Percentiles rank a stretch among this genome's conserved stretches.
phyloP scores from a whole-genome alignment of 495 filamentous ascomycete genomes.

The Xylaria longipes region DNA sequence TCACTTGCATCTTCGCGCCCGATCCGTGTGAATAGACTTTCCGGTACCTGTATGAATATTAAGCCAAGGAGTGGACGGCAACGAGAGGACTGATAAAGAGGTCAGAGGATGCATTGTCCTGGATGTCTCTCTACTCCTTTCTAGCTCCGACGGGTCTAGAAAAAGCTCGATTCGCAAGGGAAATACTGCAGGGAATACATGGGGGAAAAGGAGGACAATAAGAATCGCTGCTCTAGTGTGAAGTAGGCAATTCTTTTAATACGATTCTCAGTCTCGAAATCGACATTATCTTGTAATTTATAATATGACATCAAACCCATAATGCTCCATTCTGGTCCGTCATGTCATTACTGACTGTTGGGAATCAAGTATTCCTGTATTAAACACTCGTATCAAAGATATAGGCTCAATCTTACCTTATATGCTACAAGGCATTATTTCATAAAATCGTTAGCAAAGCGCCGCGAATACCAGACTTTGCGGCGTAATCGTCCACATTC shows the following conservation, averaged over 20 bases:
- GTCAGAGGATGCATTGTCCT: background rate
- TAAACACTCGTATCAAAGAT: no score
- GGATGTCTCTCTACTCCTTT: background rate
- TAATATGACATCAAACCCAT: background rate
- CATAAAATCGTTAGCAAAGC: no score
- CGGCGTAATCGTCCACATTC: no score
- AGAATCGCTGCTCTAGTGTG: background rate
- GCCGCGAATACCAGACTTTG: no score
- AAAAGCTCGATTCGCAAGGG: background rate
- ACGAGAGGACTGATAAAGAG: background rate
- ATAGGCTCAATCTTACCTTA: no score
- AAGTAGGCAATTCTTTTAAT: background rate
- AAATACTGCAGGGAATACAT: background rate
- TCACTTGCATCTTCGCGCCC: background rate
- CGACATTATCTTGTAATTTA: background rate
- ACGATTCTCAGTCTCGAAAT: background rate
- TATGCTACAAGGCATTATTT: no score
- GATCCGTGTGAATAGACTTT: slow-evolving; percentile 19
- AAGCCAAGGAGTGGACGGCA: background rate
- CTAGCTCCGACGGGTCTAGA: background rate
- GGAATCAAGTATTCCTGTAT: no score
- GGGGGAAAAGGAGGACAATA: background rate
- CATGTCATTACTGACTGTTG: background rate
- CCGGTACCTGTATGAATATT: background rate
- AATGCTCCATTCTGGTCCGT: background rate